phyloP scores from a whole-genome alignment of 345 rosid genomes.

The Gossypium ekmanianum region DNA sequence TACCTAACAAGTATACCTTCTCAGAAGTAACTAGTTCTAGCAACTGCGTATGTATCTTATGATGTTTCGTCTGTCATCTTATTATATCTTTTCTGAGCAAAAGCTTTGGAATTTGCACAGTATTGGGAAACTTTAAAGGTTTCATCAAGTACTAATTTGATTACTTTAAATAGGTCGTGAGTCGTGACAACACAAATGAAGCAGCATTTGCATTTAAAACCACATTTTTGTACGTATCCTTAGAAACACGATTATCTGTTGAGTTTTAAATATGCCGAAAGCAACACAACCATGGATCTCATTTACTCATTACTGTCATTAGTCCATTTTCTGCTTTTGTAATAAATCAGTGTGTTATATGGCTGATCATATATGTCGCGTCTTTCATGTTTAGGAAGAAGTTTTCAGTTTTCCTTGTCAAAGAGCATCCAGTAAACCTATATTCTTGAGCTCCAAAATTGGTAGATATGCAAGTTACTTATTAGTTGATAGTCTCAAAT shows the following conservation, averaged over 20 bases:
- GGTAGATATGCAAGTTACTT: background rate
- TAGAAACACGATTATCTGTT: background rate
- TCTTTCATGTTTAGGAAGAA: background rate
- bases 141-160: background rate
- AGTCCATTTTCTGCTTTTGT: background rate
- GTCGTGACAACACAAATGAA: background rate
- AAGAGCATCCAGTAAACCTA: background rate
- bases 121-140: background rate
- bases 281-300: background rate
- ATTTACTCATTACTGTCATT: background rate
- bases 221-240: background rate
- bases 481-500: background rate
- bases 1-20: conserved; percentile 21
- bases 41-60: background rate
- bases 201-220: background rate
- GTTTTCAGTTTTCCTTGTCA: background rate
- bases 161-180: background rate
- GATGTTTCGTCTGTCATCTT: background rate
- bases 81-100: background rate
- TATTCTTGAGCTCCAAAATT: background rate
- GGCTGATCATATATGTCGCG: background rate
- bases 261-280: background rate
- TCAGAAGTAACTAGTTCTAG: background rate
- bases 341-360: background rate
- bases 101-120: background rate